Conservation (phyloP, 495 filamentous ascomycete species). For the Daldinia decipiens region DNA sequence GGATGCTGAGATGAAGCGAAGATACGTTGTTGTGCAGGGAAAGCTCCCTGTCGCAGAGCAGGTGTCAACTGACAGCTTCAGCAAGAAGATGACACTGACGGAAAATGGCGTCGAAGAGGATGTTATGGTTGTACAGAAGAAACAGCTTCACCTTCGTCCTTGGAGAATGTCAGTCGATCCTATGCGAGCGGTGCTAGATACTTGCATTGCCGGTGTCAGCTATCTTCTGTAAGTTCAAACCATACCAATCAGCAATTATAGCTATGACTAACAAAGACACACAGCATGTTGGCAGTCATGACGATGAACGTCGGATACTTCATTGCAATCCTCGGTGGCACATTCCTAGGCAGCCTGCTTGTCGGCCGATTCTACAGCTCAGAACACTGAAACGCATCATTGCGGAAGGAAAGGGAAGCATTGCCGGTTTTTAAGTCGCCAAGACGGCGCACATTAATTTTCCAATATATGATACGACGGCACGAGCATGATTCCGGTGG, state of each 20-base stretch:
- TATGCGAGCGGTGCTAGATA: conserved; percentile 73
- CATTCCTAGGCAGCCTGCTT: conserved; percentile 84
- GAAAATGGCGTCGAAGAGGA: conserved; percentile 78
- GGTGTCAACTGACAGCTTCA: conserved; percentile 60
- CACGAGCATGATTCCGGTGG: conserved; percentile 11
- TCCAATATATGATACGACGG: conserved; percentile 29
- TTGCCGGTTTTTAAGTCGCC: conserved; percentile 31
- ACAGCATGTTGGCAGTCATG: conserved; percentile 98
- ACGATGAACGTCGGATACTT: conserved; percentile 98
- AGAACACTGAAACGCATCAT: conserved; percentile 32
- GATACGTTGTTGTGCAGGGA: conserved; percentile 79
- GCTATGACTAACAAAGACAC: conserved; percentile 33
- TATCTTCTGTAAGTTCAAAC: conserved; percentile 84
- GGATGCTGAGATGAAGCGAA: conserved; percentile 71
- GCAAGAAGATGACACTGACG: conserved; percentile 68
- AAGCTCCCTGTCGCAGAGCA: conserved; percentile 65
- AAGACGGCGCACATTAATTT: conserved; percentile 36
- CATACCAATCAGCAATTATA: neutral
- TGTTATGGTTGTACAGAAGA: conserved; percentile 72
- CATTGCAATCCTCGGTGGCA: conserved; percentile 81
- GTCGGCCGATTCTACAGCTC: conserved; percentile 71
- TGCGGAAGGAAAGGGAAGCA: conserved; percentile 13
- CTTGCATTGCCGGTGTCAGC: conserved; percentile 75
- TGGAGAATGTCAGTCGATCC: conserved; percentile 85
- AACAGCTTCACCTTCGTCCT: conserved; percentile 61